A percentile compares a stretch with the other conserved stretches of the same genome.
Evolutionary conservation across 2,329 filamentous ascomycete species (phyloP).

Genomic region (Neocucurbitaria cava): DNA sequence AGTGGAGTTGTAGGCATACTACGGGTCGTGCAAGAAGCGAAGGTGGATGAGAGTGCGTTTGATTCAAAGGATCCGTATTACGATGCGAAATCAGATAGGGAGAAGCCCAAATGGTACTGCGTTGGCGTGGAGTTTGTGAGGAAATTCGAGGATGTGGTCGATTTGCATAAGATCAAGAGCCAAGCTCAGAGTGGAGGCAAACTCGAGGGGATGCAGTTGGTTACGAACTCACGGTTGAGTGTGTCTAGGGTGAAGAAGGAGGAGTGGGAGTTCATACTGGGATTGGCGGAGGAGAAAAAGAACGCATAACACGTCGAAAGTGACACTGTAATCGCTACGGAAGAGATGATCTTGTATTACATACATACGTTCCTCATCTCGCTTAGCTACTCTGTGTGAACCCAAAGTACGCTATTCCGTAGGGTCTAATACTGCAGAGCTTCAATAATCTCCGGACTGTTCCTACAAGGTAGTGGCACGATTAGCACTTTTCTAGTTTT

Average conservation of each 20-base stretch:
- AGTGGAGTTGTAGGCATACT: conserved; percentile 88
- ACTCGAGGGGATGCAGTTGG: conserved; percentile 79
- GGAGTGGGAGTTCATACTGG: conserved; percentile 71
- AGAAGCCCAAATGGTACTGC: conserved; percentile 81
- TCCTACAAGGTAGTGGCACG: too few species aligned
- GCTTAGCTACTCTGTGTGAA: background rate
- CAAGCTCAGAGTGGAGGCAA: conserved; percentile 62
- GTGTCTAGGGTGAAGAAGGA: conserved; percentile 71
- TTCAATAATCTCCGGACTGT: conserved; percentile 53
- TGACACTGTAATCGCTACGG: background rate
- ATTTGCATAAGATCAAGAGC: conserved; percentile 73
- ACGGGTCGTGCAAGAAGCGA: conserved; percentile 86
- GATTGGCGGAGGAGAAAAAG: conserved; percentile 50
- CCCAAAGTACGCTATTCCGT: background rate
- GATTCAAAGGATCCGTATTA: conserved; percentile 80
- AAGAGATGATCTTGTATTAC: background rate
- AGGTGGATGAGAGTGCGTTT: conserved; percentile 78
- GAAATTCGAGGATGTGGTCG: conserved; percentile 77
- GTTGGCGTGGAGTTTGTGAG: conserved; percentile 87
- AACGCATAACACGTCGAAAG: background rate
- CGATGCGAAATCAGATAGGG: conserved; percentile 74
- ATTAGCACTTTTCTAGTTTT: too few species aligned
- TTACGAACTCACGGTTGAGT: conserved; percentile 82
- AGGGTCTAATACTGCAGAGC: conserved; percentile 43
- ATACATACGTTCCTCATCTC: too few species aligned